Conservation (phyloP, 257 asterid genomes). For the Solanum pinnatisectum region DNA sequence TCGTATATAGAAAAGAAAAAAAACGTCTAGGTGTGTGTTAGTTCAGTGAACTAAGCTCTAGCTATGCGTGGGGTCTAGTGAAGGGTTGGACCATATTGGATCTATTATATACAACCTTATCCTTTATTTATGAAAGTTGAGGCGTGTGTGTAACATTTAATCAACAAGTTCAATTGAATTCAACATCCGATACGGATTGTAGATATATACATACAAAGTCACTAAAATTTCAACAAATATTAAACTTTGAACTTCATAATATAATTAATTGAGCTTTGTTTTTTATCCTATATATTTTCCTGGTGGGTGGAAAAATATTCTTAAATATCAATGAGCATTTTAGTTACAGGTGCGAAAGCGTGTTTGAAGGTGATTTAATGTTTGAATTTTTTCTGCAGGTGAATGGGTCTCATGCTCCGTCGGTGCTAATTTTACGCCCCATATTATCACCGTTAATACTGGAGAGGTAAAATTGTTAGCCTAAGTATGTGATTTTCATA, state of each 20-base stretch:
- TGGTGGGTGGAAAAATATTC: background rate
- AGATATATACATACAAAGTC: background rate
- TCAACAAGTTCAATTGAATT: background rate
- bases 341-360: background rate
- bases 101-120: too few species aligned
- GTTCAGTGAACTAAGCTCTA: too few species aligned
- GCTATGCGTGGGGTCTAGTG: too few species aligned
- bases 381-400: slow-evolving; percentile 32
- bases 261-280: background rate
- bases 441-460: slow-evolving; percentile 61
- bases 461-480: slow-evolving; percentile 59
- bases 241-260: background rate
- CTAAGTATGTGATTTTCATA: background rate
- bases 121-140: too few species aligned
- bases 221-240: background rate
- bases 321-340: background rate
- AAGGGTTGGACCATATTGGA: too few species aligned
- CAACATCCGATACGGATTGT: background rate
- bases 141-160: too few species aligned
- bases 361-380: background rate
- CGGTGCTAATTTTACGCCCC: slow-evolving; percentile 82
- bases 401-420: slow-evolving; percentile 79
- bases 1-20: too few species aligned
- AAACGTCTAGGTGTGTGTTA: too few species aligned
- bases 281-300: background rate